phyloP scores from a whole-genome alignment of 2,329 filamentous ascomycete species.

The Hypoxylon sp. region DNA sequence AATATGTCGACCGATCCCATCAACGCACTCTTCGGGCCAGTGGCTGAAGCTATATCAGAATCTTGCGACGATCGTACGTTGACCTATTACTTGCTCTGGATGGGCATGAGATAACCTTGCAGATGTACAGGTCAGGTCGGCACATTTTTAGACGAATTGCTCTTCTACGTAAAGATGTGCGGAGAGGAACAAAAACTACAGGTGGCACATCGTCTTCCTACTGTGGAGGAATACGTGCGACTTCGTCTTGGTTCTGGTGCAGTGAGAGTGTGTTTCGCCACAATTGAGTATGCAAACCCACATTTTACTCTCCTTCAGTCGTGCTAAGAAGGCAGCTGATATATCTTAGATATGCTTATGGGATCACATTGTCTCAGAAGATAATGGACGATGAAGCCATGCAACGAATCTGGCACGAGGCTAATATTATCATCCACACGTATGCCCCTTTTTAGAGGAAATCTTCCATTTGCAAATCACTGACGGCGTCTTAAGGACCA shows the following conservation, averaged over 20 bases:
- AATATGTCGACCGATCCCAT: conserved; percentile 20
- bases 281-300: conserved; percentile 28
- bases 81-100: not conserved
- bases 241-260: conserved; percentile 32
- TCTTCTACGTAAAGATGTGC: conserved; percentile 32
- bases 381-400: conserved; percentile 31
- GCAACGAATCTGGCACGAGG: conserved; percentile 36
- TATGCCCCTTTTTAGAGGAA: conserved; percentile 3
- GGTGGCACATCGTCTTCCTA: conserved; percentile 17
- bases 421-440: conserved; percentile 32
- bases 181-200: conserved; percentile 36
- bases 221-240: conserved; percentile 31
- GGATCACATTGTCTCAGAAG: conserved; percentile 22
- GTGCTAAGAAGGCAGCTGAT: not conserved
- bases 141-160: conserved; percentile 31
- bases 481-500: conserved; percentile 22
- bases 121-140: conserved; percentile 17
- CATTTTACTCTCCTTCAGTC: not conserved
- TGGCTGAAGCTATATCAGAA: conserved; percentile 29
- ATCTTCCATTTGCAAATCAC: not conserved
- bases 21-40: conserved; percentile 25
- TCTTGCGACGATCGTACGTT: conserved; percentile 29
- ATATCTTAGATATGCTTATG: conserved; percentile 28
- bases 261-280: conserved; percentile 27
- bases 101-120: not conserved